Evolutionary conservation across 2,329 filamentous ascomycete genomes (phyloP), one percentile per base, ranked within the genome.

Genomic region (Aspergillus japonicus): DNA sequence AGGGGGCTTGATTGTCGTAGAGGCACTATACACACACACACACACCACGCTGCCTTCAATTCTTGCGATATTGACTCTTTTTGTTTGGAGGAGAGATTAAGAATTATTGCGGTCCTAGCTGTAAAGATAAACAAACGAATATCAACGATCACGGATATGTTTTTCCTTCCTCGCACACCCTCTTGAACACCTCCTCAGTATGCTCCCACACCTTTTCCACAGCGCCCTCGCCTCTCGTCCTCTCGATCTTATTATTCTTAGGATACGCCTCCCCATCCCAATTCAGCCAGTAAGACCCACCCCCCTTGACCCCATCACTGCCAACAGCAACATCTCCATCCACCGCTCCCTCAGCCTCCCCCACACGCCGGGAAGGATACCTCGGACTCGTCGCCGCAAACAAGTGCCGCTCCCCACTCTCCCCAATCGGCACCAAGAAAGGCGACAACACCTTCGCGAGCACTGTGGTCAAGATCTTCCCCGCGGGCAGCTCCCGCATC

Each of bases 321-420:
- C 65, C 65, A 14, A 56, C 51, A 1, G 57, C 62, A 23, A 58
- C 42, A 26, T 62, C 62, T 10, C 47, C 54, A 44, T 7, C 14
- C 10, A 61, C 59, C 16, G 47, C 60, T 19, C 42, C 59, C 47
- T 39, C 58, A 8, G 55, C 50, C 50, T 56, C 60, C n/a, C 54
- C 44, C 26, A 29, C 26, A 6, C 8, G 26, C 7, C 56, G 54
- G n/a, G 61, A 33, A 16, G 64, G 58, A 58, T 70, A 78, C 29
- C 66, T 65, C 3, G 58, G 65, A 62, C 70, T 76, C 19, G 72
- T 78, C 6, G 69, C 72, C 14, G 64, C 65, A 57, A 77, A 81
- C 58, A 80, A 65, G 66, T 80, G 77, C n/a, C 79, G 71, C 62
- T 81, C 76, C 1, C 79, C 80, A 26, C 73, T 75, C 62, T 81